Percentiles rank a stretch among this genome's conserved stretches.
Conservation (phyloP, 257 asterid species). For the Capsicum pubescens region DNA sequence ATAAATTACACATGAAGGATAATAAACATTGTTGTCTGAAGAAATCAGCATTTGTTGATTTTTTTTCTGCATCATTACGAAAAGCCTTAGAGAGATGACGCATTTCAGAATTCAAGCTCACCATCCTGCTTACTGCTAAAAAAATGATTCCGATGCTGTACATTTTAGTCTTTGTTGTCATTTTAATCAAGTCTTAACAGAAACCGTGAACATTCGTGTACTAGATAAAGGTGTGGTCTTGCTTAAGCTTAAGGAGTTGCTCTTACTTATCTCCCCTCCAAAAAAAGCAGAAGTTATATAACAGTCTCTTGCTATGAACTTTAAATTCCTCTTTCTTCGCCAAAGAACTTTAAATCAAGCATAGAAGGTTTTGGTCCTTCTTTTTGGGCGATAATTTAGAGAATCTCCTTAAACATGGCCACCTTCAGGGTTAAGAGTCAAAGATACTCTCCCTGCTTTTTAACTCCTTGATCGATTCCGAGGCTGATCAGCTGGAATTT, state of each 20-base stretch:
- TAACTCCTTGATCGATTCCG: background rate
- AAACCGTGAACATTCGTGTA: background rate
- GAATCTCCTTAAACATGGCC: constrained; percentile 2
- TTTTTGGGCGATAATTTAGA: background rate
- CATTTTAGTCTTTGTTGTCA: background rate
- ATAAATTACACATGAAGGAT: background rate
- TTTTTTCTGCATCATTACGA: background rate
- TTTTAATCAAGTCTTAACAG: background rate
- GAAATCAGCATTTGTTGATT: background rate
- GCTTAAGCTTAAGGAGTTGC: no score
- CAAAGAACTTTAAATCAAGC: no score
- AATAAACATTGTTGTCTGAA: background rate
- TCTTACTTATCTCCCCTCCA: no score
- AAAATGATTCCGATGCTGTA: background rate
- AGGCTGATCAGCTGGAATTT: background rate
- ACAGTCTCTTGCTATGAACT: no score
- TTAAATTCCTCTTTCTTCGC: no score
- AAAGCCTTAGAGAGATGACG: background rate
- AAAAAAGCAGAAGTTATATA: no score
- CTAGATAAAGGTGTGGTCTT: background rate
- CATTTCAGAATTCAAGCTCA: background rate
- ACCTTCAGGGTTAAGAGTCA: constrained; percentile 12
- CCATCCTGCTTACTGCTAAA: background rate
- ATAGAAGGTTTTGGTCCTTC: no score
- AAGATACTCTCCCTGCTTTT: background rate